phyloP scores from a whole-genome alignment of 768 basidiomycete species.

The Glaciozyma antarctica region DNA sequence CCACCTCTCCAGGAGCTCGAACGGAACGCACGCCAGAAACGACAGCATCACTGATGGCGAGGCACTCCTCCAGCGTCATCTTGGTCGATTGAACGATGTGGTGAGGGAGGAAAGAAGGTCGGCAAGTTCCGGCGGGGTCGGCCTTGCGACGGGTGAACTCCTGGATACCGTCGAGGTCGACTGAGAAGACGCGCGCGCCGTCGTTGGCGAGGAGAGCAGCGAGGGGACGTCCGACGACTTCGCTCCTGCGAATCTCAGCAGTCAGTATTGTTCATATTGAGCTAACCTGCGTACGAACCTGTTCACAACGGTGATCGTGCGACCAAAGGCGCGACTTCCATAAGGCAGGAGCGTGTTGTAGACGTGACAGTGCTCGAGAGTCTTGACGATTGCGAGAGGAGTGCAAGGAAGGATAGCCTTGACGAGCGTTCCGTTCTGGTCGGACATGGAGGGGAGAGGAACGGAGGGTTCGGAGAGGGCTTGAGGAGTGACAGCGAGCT shows the following conservation, averaged over 20 bases:
- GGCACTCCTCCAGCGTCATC: slow-evolving; percentile 64
- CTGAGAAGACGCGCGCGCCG: slow-evolving; percentile 87
- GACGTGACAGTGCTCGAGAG: slow-evolving; percentile 77
- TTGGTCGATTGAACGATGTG: slow-evolving; percentile 67
- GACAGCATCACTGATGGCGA: slow-evolving; percentile 81
- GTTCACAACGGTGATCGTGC: slow-evolving; percentile 88
- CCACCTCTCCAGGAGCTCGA: too few relatives aligned
- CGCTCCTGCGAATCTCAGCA: slow-evolving; percentile 53
- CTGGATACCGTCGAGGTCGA: slow-evolving; percentile 91
- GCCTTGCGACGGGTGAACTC: slow-evolving; percentile 67
- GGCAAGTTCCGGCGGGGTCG: slow-evolving; percentile 33
- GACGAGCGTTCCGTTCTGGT: slow-evolving; percentile 47
- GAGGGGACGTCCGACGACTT: slow-evolving; percentile 94
- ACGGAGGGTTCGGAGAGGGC: slow-evolving; percentile 3
- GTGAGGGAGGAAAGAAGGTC: slow-evolving; percentile 64
- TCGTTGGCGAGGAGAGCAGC: slow-evolving; percentile 93
- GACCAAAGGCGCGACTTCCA: slow-evolving; percentile 89
- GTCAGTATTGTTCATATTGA: neutral
- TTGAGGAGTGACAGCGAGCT: slow-evolving; percentile 46
- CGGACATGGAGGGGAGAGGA: slow-evolving; percentile 36
- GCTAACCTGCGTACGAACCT: slow-evolving; percentile 46
- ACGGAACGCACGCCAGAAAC: slow-evolving; percentile 48
- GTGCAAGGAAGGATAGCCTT: slow-evolving; percentile 98
- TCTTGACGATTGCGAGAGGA: slow-evolving; percentile 91
- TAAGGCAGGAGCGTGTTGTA: slow-evolving; percentile 88